Percentiles rank a stretch among this genome's conserved stretches.
phyloP scores from a whole-genome alignment of 805 yeast genomes.

The Candida ulmi region DNA sequence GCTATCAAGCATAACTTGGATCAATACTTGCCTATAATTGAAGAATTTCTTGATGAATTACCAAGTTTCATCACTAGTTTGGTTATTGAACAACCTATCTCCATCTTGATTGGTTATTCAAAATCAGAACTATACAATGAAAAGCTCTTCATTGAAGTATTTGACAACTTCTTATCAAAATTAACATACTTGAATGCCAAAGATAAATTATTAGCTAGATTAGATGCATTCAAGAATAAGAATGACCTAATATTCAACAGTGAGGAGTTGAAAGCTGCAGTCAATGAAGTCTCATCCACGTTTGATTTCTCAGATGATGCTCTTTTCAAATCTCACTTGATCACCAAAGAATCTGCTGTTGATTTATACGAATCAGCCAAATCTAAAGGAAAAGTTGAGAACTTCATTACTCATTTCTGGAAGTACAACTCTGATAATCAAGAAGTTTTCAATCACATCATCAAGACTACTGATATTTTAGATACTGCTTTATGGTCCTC shows the following conservation, averaged over 20 bases:
- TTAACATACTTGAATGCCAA: conserved; percentile 15
- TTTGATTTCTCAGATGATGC: conserved; percentile 25
- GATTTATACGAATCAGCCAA: conserved; percentile 28
- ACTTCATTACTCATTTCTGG: conserved; percentile 19
- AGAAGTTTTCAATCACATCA: conserved; percentile 8
- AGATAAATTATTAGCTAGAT: conserved; percentile 24
- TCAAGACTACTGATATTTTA: conserved; percentile 9
- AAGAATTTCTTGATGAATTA: conserved; percentile 28
- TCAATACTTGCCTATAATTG: conserved; percentile 23
- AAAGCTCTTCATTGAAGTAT: conserved; percentile 20
- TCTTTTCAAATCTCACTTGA: conserved; percentile 24
- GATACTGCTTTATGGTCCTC: conserved; percentile 8
- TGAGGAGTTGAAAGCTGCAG: conserved; percentile 15
- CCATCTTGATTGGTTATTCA: conserved; percentile 28
- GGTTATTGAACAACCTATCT: conserved; percentile 27
- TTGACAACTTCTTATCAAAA: conserved; percentile 26
- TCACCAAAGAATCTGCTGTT: conserved; percentile 29
- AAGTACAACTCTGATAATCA: conserved; percentile 10
- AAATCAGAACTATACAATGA: conserved; percentile 19
- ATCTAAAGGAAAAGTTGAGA: conserved; percentile 9
- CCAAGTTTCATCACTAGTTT: conserved; percentile 27
- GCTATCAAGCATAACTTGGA: conserved; percentile 21
- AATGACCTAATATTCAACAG: conserved; percentile 14
- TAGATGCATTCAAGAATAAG: conserved; percentile 27
- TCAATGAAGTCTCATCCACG: conserved; percentile 17